Conservation (phyloP, 2,329 filamentous ascomycete species). For the Cladosporium phlei region DNA sequence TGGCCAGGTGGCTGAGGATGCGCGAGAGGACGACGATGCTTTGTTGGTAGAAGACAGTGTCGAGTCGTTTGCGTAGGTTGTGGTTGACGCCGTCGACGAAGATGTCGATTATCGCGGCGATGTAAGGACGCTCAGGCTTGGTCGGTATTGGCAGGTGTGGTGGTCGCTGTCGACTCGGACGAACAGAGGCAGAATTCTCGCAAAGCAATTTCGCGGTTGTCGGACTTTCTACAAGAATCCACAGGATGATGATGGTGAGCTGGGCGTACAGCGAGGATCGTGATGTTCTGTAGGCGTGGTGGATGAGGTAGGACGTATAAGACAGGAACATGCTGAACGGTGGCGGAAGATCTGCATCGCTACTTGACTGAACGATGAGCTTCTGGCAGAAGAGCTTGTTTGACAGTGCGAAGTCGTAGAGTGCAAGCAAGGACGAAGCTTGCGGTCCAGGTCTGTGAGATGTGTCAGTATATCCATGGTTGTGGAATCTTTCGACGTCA, state of each 20-base stretch:
- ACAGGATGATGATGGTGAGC: conserved; percentile 77
- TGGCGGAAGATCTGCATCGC: conserved; percentile 35
- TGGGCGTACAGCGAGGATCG: conserved; percentile 79
- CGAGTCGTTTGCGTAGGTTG: conserved; percentile 79
- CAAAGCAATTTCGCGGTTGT: conserved; percentile 78
- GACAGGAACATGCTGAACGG: conserved; percentile 77
- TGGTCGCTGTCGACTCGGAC: conserved; percentile 82
- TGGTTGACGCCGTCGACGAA: conserved; percentile 91
- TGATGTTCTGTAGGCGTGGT: conserved; percentile 81
- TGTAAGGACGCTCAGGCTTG: conserved; percentile 66
- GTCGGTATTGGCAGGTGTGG: conserved; percentile 72
- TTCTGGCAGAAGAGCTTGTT: conserved; percentile 94
- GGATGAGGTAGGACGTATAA: conserved; percentile 83
- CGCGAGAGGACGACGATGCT: conserved; percentile 77
- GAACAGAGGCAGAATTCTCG: conserved; percentile 67
- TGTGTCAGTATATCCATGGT: background rate
- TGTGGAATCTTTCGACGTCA: background rate
- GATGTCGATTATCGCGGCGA: conserved; percentile 74
- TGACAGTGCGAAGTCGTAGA: conserved; percentile 88
- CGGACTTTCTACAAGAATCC: conserved; percentile 81
- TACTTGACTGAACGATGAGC: conserved; percentile 53
- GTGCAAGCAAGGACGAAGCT: conserved; percentile 73
- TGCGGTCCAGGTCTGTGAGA: conserved; percentile 66
- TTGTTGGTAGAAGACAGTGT: conserved; percentile 66
- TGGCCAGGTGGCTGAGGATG: conserved; percentile 76